Conservation (phyloP, 2,329 filamentous ascomycete genomes). For the Dryadomyces quercus-mongolicae region DNA sequence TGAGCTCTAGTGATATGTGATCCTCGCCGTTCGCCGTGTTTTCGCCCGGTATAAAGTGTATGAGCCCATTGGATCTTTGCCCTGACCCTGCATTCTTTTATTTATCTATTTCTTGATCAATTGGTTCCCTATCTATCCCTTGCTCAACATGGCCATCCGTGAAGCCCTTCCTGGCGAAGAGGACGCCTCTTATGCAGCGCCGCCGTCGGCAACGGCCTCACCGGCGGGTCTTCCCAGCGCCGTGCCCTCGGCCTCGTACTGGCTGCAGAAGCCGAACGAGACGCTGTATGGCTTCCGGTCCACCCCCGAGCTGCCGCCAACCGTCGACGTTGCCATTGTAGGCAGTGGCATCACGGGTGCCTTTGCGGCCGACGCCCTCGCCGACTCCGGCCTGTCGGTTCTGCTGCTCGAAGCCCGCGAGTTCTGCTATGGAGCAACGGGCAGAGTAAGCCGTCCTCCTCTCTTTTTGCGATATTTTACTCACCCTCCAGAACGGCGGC, state of each 20-base stretch:
- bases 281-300: conserved; percentile 56
- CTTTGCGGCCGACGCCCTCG: conserved; percentile 54
- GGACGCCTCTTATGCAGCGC: background rate
- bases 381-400: conserved; percentile 33
- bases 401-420: conserved; percentile 69
- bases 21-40: no score
- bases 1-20: no score
- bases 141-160: conserved; percentile 4
- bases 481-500: conserved; percentile 42
- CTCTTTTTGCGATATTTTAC: background rate
- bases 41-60: no score
- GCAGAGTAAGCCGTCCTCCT: conserved; percentile 41
- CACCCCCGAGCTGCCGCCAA: conserved; percentile 47
- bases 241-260: conserved; percentile 55
- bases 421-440: conserved; percentile 73
- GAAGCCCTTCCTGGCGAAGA: conserved; percentile 19
- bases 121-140: background rate
- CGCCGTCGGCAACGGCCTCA: background rate
- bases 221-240: conserved; percentile 45
- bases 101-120: background rate
- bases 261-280: conserved; percentile 57
- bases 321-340: conserved; percentile 58
- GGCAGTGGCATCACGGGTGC: conserved; percentile 69
- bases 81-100: background rate
- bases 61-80: no score